Evolutionary conservation across 192 early-diverging fungal species (phyloP).

Genomic region (Funneliformis mosseae): DNA sequence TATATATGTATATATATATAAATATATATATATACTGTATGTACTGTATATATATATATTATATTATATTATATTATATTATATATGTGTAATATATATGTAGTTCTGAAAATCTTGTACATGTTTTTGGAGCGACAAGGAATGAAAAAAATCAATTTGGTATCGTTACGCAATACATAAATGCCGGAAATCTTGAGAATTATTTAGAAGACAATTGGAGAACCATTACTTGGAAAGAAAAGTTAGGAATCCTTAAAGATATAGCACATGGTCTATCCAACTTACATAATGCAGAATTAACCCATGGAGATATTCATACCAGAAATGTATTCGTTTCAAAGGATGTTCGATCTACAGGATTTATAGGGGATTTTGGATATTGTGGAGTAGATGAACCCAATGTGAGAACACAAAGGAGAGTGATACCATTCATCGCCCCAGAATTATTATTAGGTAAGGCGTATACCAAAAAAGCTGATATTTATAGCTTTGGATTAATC

Average conservation of each 20-base stretch:
- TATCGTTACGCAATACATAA: background rate
- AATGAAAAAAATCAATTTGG: background rate
- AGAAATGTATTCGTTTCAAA: background rate
- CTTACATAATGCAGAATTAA: too few species aligned
- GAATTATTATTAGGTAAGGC: background rate
- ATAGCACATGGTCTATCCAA: too few species aligned
- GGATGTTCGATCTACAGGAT: background rate
- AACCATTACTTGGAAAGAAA: background rate
- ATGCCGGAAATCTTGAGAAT: background rate
- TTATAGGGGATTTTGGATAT: background rate
- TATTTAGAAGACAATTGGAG: background rate
- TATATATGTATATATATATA: too few species aligned
- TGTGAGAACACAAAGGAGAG: background rate
- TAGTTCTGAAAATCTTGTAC: background rate
- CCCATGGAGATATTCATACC: background rate
- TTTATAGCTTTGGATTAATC: slow-evolving; percentile 8
- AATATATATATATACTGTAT: too few species aligned
- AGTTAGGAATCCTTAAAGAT: too few species aligned
- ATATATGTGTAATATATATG: too few species aligned
- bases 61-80: too few species aligned
- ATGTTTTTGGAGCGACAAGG: background rate
- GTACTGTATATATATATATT: too few species aligned
- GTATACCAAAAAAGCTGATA: background rate
- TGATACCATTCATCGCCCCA: background rate
- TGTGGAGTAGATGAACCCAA: background rate